Percentiles rank a stretch among this genome's conserved stretches.
phyloP scores from a whole-genome alignment of 371 early-diverging fungal species.

The Actinomucor elegans region DNA sequence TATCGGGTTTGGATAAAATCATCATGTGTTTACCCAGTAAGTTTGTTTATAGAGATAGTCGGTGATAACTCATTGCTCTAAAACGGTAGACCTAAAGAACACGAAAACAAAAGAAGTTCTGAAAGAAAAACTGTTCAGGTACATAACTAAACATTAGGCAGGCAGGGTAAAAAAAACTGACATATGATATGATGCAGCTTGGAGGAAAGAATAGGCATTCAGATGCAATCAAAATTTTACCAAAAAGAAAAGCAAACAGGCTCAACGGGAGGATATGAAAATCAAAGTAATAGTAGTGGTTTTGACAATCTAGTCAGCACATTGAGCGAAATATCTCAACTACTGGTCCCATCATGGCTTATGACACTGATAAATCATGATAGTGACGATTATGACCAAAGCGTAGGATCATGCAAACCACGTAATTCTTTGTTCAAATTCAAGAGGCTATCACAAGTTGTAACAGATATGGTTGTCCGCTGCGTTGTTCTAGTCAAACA shows the following conservation, averaged over 20 bases:
- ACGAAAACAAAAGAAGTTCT: conserved; percentile 24
- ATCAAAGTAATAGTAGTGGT: no score
- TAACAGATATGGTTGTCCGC: conserved; percentile 49
- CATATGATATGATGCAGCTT: conserved; percentile 20
- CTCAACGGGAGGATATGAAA: no score
- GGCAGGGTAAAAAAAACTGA: background rate
- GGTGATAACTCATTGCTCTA: no score
- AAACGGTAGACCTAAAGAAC: conserved; percentile 38
- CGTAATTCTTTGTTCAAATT: conserved; percentile 28
- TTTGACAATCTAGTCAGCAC: conserved; percentile 9
- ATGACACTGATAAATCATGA: background rate
- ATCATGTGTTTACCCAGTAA: conserved; percentile 59
- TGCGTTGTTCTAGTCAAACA: conserved; percentile 61
- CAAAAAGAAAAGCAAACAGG: no score
- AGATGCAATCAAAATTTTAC: no score
- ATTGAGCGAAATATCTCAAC: background rate
- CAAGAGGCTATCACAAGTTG: conserved; percentile 30
- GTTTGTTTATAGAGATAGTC: no score
- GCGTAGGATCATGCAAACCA: no score
- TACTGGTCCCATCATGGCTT: background rate
- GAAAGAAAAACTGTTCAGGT: conserved; percentile 5
- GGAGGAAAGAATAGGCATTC: conserved; percentile 31
- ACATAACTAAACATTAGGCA: no score
- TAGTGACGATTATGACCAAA: background rate
- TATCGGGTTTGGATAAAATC: conserved; percentile 52